Base-by-base conservation (phyloP, 2,329 filamentous ascomycete genomes). In the Pseudopithomyces maydicus region DNA sequence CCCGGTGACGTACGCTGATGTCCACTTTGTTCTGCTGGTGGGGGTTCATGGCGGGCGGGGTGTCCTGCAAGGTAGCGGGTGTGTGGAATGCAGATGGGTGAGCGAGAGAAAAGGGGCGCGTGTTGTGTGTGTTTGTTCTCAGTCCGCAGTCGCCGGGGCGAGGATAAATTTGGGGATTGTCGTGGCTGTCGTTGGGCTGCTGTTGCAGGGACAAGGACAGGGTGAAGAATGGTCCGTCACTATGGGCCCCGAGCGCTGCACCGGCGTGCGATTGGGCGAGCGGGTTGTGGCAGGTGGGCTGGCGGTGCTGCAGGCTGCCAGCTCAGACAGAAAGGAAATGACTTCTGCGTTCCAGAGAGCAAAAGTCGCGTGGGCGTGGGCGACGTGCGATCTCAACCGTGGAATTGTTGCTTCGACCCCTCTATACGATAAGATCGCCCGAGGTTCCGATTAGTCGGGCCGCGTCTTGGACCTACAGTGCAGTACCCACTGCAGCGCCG, bases 21-120 rank as follows among this genome's bases (percentile, higher is more conserved):
- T 99, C 95, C 72, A 98, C 85, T 84, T 99, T 98, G 85, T 97
- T 97, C 85, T 96, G 93, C 84, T 97, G 91, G 78, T 93, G 92
- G 69, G 94, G 94, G 78, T 97, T 97, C 92, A 98, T 96, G 65
- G 62, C 69, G 36, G 36, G 48, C 66, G 65, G 62, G 39, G 58
- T 52, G 49, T 36, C 26, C 8, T 4, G 53, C 22, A 17, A 50
- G 51, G 32, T 55, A 41, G 48, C 58, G 55, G 58, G 5, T 29
- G 46, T 20, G 52, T n/a, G 56, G 48, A 57, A 54, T 57, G 59
- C 42, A 23, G 48, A 59, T 61, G 63, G n/a, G n/a, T n/a, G n/a
- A n/a, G n/a, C n/a, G n/a, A n/a, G 60, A 36, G 66, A 57, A 54
- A 42, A 6, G 19, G 61, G 48, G 47, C 42, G 58, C 42, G 57